A percentile compares a stretch with the other conserved stretches of the same genome.
Conservation (phyloP, 345 rosid species). For the Ricinus communis region DNA sequence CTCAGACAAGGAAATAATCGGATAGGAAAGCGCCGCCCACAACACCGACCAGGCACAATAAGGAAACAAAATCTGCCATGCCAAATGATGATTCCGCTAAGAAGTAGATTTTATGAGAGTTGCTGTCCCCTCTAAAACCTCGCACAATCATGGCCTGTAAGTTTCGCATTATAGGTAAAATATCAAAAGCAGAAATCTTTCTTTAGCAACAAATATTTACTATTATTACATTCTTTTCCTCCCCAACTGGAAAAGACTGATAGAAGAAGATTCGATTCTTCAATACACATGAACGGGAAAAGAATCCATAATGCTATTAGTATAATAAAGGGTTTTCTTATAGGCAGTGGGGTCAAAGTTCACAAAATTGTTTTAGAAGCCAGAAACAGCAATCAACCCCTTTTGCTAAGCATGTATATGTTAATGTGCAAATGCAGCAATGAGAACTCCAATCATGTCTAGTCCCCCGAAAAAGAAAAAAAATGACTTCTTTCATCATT, state of each 20-base stretch:
- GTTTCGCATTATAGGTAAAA: too few relatives aligned
- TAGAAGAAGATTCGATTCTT: neutral
- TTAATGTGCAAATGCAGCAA: too few relatives aligned
- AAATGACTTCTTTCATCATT: too few relatives aligned
- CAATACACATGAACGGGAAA: neutral
- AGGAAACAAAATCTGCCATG: constrained; percentile 57
- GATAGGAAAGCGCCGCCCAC: constrained; percentile 64
- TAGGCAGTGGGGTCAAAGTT: neutral
- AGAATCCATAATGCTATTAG: neutral
- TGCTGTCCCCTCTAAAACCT: constrained; percentile 87
- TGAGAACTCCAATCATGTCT: too few relatives aligned
- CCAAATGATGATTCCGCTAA: constrained; percentile 50
- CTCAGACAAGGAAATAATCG: constrained; percentile 54
- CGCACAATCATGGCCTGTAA: constrained; percentile 95
- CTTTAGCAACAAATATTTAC: neutral
- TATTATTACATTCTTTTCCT: neutral
- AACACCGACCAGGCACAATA: constrained; percentile 60
- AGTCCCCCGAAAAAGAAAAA: too few relatives aligned
- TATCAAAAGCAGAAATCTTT: constrained; percentile 3
- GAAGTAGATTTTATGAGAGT: constrained; percentile 64
- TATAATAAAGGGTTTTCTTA: neutral
- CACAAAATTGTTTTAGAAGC: neutral
- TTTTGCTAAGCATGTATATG: too few relatives aligned
- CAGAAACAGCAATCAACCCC: too few relatives aligned
- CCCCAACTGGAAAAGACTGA: too few relatives aligned